Conservation (phyloP, 1,139 yeast genomes). For the Tardiomyces blankii region DNA sequence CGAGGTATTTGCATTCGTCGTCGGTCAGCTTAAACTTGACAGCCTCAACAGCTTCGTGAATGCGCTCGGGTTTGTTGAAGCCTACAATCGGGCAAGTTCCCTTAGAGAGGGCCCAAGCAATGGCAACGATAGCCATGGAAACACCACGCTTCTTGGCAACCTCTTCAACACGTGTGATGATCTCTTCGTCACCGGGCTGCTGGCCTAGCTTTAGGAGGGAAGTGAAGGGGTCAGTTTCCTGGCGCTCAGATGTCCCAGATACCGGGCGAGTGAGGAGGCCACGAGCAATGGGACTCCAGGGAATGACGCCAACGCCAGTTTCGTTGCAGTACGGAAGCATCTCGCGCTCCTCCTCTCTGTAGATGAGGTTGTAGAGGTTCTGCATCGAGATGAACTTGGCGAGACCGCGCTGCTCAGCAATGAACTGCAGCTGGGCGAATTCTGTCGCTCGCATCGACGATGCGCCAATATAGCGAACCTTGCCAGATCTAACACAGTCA, state of each 20-base stretch:
- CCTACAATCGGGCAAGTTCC: conserved; percentile 49
- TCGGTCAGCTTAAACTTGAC: conserved; percentile 32
- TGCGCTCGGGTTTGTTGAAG: conserved; percentile 35
- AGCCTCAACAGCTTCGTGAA: conserved; percentile 44
- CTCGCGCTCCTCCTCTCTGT: conserved; percentile 52
- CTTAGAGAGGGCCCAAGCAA: conserved; percentile 44
- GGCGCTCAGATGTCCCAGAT: background rate
- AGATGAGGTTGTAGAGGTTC: conserved; percentile 41
- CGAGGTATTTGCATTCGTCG: conserved; percentile 37
- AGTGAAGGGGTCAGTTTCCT: background rate
- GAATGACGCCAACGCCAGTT: conserved; percentile 38
- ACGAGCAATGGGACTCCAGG: conserved; percentile 42
- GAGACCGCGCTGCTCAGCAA: conserved; percentile 43
- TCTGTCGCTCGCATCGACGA: conserved; percentile 38
- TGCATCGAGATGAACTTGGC: conserved; percentile 51
- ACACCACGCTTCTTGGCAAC: conserved; percentile 34
- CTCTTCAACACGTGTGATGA: conserved; percentile 41
- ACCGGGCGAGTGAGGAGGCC: conserved; percentile 37
- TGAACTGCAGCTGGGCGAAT: conserved; percentile 39
- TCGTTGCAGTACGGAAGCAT: conserved; percentile 43
- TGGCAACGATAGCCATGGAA: conserved; percentile 43
- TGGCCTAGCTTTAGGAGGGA: background rate
- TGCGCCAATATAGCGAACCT: conserved; percentile 47
- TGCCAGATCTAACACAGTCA: conserved; percentile 39
- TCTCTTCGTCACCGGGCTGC: conserved; percentile 14